These are phyloP conservation scores for Penicillium occitanis DNA, from an alignment of 2,329 filamentous ascomycete species.

Conservation along the genomic window DNA sequence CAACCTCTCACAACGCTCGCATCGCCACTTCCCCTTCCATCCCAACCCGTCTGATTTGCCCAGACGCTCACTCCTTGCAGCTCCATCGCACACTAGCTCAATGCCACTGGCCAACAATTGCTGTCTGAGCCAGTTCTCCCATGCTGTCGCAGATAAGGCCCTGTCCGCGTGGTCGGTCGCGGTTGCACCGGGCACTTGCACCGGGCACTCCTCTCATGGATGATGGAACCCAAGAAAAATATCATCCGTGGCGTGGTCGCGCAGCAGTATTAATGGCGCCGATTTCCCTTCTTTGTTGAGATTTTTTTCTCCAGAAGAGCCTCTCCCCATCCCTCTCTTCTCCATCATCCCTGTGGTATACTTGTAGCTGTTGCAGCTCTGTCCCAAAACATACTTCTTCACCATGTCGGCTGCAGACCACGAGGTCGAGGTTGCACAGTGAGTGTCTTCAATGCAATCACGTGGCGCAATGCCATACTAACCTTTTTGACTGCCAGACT, in stretches of 20 bases:
- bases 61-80: not conserved
- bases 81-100: not conserved
- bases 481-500: not conserved
- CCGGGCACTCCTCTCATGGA: not conserved
- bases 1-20: not conserved
- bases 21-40: not conserved
- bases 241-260: not conserved
- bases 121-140: not conserved
- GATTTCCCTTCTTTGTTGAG: not conserved
- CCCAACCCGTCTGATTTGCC: not conserved
- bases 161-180: not conserved
- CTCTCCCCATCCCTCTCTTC: not conserved
- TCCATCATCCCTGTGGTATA: not conserved
- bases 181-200: not conserved
- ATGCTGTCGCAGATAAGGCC: not conserved
- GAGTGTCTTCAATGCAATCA: not conserved
- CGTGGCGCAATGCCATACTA: not conserved
- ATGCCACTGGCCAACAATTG: not conserved
- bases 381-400: not conserved
- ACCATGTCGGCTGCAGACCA: conserved; percentile 16
- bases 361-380: not conserved
- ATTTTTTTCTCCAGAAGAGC: not conserved
- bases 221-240: conserved; percentile 4
- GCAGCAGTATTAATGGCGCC: not conserved
- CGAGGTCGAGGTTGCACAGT: conserved; percentile 20